Evolutionary conservation across 441 rosid species (phyloP), one percentile per base, ranked within the genome.

Genomic region (Euphorbia corollata): DNA sequence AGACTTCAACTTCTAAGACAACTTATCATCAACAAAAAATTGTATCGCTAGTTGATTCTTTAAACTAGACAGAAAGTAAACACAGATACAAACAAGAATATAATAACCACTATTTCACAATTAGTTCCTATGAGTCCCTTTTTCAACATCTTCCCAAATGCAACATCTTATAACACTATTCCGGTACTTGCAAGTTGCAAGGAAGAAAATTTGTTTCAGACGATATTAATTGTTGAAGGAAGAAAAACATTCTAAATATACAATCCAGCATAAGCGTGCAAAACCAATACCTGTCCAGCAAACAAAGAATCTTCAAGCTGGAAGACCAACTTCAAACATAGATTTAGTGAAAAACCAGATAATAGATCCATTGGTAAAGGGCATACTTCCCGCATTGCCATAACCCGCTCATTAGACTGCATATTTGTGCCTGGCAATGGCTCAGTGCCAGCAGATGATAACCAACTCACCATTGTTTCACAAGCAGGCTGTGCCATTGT

Each of bases 401-500:
- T 84, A 69, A 86, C 57, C 81, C 96, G 84, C 67, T 94, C 99
- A 70, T 80, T 87, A 68, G 96, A 78, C 79, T 78, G 91, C 63
- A 86, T 30, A 82, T 81, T 84, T 57, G 89, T 43, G 61, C 87
- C 97, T 0, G 91, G 74, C 59, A 86, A 74, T 58, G 72, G 72
- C 77, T 94, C 99, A 73, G 86, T 68, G 73, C 99, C 97, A 74
- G 83, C 90, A 57, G 97, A 82, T 75, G 90, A 77, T 73, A 94
- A 76, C 99, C 99, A 94, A 65, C 48, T 82, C 73, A 89, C 81
- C 67, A 88, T 88, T 61, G 87, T 81, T 74, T 94, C 98, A 81
- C 84, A 85, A 57, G 94, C 99, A 59, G 96, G 94, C 62, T 94
- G 98, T 67, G 99, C 89, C 98, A 88, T 94, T 60, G 99, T 87